Evolutionary conservation across 805 yeast genomes (phyloP), one percentile per base, ranked within the genome.

Genomic region (Candida alai): DNA sequence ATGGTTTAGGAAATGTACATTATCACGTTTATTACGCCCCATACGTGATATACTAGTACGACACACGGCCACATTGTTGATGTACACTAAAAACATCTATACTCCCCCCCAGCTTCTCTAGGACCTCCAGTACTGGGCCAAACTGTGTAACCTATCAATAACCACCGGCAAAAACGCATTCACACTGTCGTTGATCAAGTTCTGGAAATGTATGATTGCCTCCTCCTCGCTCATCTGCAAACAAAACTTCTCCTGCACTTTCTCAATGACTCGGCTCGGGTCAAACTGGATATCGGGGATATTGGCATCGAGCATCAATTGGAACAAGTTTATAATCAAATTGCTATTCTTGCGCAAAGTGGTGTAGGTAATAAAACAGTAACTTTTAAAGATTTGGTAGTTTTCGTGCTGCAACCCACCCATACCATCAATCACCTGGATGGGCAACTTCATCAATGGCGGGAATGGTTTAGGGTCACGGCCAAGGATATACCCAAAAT

Each of bases 381-480:
- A 89, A 56, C 86, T 85, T 49, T 94, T 76, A 62, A 93, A 93
- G 42, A 83, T 76, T 43, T 80, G 78, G 57, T 85, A 93, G 55
- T 90, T 89, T 27, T 82, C 84, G 32, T 90, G 87, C 42, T 74
- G 72, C 32, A 86, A 73, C 1, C 97, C 98, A 2, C 99, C 99
- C 87, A 93, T 93, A 0, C 97, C 97, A 45, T 93, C 98, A 26
- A 93, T 84, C 12, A 93, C 83, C 58, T 93, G 98, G 26, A 93
- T 93, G 0, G 98, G 98, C 24, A 93, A 65, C 52, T 93, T 93
- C 97, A 93, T 93, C 62, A 90, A 70, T 1, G 99, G 99, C 10
- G 99, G 97, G 61, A 93, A 93, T 10, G 97, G 97, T 56, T 93
- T 93, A 2, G 99, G 99, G 56, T 93, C 99, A 34, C 89, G 80